Evolutionary conservation across 768 basidiomycete genomes (phyloP), one percentile per base, ranked within the genome.

Genomic region (Russula sp.): DNA sequence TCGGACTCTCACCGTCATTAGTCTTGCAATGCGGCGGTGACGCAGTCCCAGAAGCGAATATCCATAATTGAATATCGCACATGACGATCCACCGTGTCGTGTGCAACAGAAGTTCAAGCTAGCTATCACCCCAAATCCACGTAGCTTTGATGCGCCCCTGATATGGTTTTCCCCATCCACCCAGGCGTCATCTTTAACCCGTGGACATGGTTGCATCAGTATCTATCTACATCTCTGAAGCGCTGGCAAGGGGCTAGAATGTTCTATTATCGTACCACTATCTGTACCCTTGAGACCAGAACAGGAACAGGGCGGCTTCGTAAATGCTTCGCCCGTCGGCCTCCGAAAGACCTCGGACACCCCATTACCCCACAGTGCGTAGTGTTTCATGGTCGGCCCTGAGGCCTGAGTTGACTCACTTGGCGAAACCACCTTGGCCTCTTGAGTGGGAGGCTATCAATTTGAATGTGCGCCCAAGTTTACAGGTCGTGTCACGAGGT

Each of bases 171-270:
- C 42, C 58, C 53, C 58, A 55, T 40, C 49, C 34, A 55, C 39
- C 34, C 40, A 53, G 39, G 52, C 48, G 40, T 62, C 49, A 52
- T 39, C 40, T 42, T 44, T 60, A 35, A 22, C 13, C 54, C 58
- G 48, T 51, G 47, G 40, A 51, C 39, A 51, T 37, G 63, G 57
- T 40, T 39, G 40, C 55, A 64, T 44, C 32, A 34, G 39, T 39
- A 56, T 50, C 48, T 64, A 14, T 40, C 32, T 44, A 45, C 59
- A 49, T 56, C 58, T 27, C 48, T 51, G 63, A 50, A 64, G 58
- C 63, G 63, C 63, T 59, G 58, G 63, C 58, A 64, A 50, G 4
- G 52, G 62, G 0, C 63, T 53, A 64, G 63, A 64, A 60, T 59
- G 40, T 37, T 39, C 63, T 47, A 27, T n/a, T 64, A 54, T 64